Evolutionary conservation across 176 grass and related monocot genomes (phyloP).

Genomic region (Otatea glauca): DNA sequence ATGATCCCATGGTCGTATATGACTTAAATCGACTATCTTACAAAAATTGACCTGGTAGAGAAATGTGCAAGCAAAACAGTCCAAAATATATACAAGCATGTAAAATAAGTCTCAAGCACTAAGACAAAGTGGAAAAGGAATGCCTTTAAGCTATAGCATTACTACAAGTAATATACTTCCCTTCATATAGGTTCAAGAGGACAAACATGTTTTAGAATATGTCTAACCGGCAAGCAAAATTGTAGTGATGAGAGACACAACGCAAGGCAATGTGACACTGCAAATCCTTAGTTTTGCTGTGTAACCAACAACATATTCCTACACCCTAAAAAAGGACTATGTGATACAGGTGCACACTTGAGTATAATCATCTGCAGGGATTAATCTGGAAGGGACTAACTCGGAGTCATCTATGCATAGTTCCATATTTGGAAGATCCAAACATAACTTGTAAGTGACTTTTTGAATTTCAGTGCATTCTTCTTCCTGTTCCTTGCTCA

Average conservation of each 20-base stretch:
- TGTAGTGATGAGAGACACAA: background rate
- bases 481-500: background rate
- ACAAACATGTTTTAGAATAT: background rate
- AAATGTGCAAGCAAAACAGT: too few relatives aligned
- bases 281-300: background rate
- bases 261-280: background rate
- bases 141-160: too few relatives aligned
- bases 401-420: background rate
- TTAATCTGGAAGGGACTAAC: background rate
- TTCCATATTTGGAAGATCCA: background rate
- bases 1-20: too few relatives aligned
- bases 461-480: background rate
- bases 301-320: background rate
- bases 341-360: too few relatives aligned
- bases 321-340: constrained; percentile 1
- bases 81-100: too few relatives aligned
- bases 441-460: background rate
- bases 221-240: background rate
- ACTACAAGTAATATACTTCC: too few relatives aligned
- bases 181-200: too few relatives aligned
- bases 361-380: constrained; percentile 3
- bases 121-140: too few relatives aligned
- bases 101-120: too few relatives aligned
- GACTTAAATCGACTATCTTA: too few relatives aligned
- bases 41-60: too few relatives aligned